Evolutionary conservation across 1,139 yeast species (phyloP).

Genomic region (Saccharomycopsis hybrid): DNA sequence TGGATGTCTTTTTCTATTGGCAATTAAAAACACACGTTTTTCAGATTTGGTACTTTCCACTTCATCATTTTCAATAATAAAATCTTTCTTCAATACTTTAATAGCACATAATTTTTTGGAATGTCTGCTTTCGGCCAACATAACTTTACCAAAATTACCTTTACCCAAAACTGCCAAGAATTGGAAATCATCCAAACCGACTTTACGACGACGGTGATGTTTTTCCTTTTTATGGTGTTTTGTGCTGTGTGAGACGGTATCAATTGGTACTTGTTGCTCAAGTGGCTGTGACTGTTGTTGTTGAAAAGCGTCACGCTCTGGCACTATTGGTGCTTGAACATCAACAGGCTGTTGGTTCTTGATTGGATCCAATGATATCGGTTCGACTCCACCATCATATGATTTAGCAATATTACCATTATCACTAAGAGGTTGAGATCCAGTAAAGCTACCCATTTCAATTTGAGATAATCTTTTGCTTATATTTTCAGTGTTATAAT

Average conservation of each 20-base stretch:
- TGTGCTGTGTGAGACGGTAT: constrained; percentile 6
- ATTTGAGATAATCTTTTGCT: constrained; percentile 14
- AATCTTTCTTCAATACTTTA: constrained; percentile 90
- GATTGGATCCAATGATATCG: constrained; percentile 5
- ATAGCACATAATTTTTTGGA: constrained; percentile 76
- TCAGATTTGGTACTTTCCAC: constrained; percentile 93
- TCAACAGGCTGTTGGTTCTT: background rate
- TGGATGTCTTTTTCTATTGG: constrained; percentile 88
- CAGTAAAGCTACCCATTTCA: background rate
- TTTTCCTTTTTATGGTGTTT: constrained; percentile 20
- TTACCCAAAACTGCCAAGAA: constrained; percentile 92
- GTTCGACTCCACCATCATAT: background rate
- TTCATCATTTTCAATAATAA: constrained; percentile 91
- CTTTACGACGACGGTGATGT: constrained; percentile 52
- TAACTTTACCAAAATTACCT: constrained; percentile 96
- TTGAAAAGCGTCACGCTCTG: background rate
- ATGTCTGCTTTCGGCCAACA: constrained; percentile 89
- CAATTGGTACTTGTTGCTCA: background rate
- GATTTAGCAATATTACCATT: background rate
- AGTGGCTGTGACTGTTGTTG: constrained; percentile 6
- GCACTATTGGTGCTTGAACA: too few relatives aligned
- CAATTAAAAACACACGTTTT: constrained; percentile 84
- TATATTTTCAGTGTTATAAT: constrained; percentile 14
- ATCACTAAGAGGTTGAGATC: background rate
- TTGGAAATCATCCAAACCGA: constrained; percentile 92